Base-by-base conservation (phyloP, 306 rosid species). In the Vachellia collinsii region DNA sequence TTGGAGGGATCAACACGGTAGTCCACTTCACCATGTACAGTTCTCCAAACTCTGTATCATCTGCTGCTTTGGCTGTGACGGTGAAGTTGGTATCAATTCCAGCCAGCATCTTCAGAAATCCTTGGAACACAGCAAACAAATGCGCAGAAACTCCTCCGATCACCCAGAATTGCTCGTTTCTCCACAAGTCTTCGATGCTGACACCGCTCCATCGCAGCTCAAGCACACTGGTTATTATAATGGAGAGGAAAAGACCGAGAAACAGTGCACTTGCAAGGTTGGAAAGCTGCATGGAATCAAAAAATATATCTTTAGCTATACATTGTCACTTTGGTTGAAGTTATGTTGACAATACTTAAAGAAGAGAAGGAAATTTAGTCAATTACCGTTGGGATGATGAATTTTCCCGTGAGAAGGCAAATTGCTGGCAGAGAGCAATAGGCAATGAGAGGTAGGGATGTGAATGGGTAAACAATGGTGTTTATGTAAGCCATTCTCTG, bases 141-240 rank as follows among this genome's bases (percentile, higher is more conserved):
- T 95, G 99, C 4, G 99, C 98, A 29, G 99, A 95, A 74, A 95
- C 99, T 44, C 99, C 99, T 85, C 98, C 97, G 3, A 93, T 95
- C 39, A 95, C 99, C 99, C 99, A 95, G 80, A 95, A 95, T 72
- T 95, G 98, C 87, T 95, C 98, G 8, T 93, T 95, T 75, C 99
- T 90, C 99, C 99, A 93, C 61, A 90, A 44, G 42, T 89, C 99
- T 85, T 90, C 91, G 0, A 91, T 89, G 78, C 95, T 90, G 16
- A 95, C 97, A 8, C 98, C 96, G 43, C 99, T 95, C 99, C 98
- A 95, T 51, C 99, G 83, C 74, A 95, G 76, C 93, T 95, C 97
- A 0, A 95, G 94, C 71, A 95, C 94, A 46, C 97, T 89, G 0
- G 97, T 95, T 8, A 43, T 20, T 65, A 95, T 95, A 77, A 95